These are phyloP conservation scores for Oidiodendron maius DNA, from an alignment of 495 filamentous ascomycete genomes.

Conservation along the genomic window DNA sequence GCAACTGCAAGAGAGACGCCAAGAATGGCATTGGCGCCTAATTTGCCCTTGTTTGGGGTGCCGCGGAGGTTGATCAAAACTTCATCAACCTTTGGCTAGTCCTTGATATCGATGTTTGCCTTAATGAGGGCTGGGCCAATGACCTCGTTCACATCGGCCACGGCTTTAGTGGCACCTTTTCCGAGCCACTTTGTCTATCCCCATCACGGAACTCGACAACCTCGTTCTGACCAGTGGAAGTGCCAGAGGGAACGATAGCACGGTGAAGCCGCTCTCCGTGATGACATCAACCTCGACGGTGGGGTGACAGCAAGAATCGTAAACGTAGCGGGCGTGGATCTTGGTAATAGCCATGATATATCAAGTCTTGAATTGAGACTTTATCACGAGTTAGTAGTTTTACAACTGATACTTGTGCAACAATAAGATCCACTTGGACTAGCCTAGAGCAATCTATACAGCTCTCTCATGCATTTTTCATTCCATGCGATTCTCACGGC, in stretches of 20 bases:
- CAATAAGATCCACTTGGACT: no score
- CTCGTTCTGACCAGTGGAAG: constrained; percentile 96
- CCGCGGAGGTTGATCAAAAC: constrained; percentile 96
- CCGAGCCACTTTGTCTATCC: constrained; percentile 93
- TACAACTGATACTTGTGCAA: no score
- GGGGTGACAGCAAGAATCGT: constrained; percentile 98
- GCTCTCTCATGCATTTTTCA: no score
- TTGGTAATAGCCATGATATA: constrained; percentile 87
- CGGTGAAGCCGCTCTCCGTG: constrained; percentile 96
- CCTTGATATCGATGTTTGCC: constrained; percentile 91
- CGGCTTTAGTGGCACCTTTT: constrained; percentile 95
- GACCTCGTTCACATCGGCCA: constrained; percentile 88
- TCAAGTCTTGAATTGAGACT: constrained; percentile 20
- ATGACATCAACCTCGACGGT: constrained; percentile 91
- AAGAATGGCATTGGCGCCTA: constrained; percentile 98
- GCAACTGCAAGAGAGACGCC: constrained; percentile 94
- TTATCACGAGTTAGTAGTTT: constrained; percentile 11
- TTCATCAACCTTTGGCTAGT: constrained; percentile 86
- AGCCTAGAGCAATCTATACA: no score
- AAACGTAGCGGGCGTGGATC: constrained; percentile 97
- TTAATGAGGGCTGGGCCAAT: constrained; percentile 92
- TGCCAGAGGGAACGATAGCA: constrained; percentile 97
- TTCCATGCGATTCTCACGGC: no score
- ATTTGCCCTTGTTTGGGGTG: constrained; percentile 93
- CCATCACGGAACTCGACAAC: constrained; percentile 98